Conservation (phyloP, 169 alveolate genomes). For the Theileria orientalis region DNA sequence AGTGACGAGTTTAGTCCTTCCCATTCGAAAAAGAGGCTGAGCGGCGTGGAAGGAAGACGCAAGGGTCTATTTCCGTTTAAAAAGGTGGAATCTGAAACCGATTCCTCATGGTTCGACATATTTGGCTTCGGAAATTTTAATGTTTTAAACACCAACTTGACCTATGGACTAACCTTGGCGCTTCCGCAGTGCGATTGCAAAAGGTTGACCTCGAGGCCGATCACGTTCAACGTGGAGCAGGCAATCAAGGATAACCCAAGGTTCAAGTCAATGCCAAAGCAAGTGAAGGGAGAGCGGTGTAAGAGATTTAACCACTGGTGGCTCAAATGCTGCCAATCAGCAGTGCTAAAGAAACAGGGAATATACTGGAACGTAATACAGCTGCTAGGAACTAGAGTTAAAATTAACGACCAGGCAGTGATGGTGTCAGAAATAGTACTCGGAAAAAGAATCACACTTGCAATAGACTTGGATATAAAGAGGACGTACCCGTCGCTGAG, state of each 20-base stretch:
- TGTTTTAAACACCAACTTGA: slow-evolving; percentile 3
- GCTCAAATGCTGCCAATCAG: slow-evolving; percentile 66
- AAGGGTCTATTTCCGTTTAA: slow-evolving; percentile 13
- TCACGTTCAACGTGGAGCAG: slow-evolving; percentile 4
- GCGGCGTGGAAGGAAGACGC: neutral
- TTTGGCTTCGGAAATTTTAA: slow-evolving; percentile 55
- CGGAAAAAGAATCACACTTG: slow-evolving; percentile 52
- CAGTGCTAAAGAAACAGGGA: slow-evolving; percentile 39
- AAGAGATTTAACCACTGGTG: slow-evolving; percentile 59
- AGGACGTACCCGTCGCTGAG: slow-evolving; percentile 63
- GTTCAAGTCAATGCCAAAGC: slow-evolving; percentile 22
- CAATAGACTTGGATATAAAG: slow-evolving; percentile 49
- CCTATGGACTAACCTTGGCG: slow-evolving; percentile 51
- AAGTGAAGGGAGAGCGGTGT: slow-evolving; percentile 47
- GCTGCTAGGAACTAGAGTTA: slow-evolving; percentile 34
- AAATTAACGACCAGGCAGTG: slow-evolving; percentile 33
- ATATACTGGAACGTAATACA: slow-evolving; percentile 58
- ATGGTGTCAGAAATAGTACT: slow-evolving; percentile 52
- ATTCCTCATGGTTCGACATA: slow-evolving; percentile 30
- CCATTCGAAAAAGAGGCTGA: neutral
- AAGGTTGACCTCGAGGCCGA: slow-evolving; percentile 30
- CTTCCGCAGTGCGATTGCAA: slow-evolving; percentile 60
- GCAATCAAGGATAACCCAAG: slow-evolving; percentile 17
- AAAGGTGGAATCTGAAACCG: slow-evolving; percentile 13
- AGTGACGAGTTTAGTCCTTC: neutral